phyloP scores from a whole-genome alignment of 768 basidiomycete genomes.

The Amanita exitialis region DNA sequence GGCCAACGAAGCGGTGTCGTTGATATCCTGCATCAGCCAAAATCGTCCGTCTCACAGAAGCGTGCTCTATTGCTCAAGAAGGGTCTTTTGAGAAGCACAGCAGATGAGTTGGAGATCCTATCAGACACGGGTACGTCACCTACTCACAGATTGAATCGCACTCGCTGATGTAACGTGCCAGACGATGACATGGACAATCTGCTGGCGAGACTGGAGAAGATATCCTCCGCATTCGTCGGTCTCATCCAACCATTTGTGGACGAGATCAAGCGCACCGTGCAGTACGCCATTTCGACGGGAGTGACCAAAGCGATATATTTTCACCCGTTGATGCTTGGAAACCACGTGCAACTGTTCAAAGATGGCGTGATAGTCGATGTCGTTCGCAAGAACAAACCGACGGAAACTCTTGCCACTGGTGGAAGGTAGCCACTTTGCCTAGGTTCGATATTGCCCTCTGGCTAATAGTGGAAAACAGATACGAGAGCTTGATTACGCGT shows the following conservation, averaged over 20 bases:
- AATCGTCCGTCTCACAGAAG: slow-evolving; percentile 59
- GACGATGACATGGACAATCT: slow-evolving; percentile 57
- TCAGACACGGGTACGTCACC: slow-evolving; percentile 42
- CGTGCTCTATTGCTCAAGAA: slow-evolving; percentile 60
- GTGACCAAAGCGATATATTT: slow-evolving; percentile 55
- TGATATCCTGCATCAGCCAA: slow-evolving; percentile 57
- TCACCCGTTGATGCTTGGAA: slow-evolving; percentile 65
- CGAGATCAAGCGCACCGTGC: slow-evolving; percentile 55
- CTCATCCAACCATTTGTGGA: slow-evolving; percentile 41
- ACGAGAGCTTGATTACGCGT: slow-evolving; percentile 58
- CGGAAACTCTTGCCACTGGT: slow-evolving; percentile 71
- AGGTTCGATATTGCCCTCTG: background rate
- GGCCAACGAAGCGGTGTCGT: slow-evolving; percentile 45
- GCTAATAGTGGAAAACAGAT: slow-evolving; percentile 29
- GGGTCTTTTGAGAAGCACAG: slow-evolving; percentile 52
- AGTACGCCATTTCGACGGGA: slow-evolving; percentile 50
- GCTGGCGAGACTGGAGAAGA: slow-evolving; percentile 45
- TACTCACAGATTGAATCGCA: background rate
- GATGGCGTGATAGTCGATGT: slow-evolving; percentile 73
- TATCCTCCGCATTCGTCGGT: slow-evolving; percentile 40
- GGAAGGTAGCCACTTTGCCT: slow-evolving; percentile 42
- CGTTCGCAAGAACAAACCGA: slow-evolving; percentile 50
- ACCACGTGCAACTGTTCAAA: slow-evolving; percentile 54
- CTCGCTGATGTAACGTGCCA: slow-evolving; percentile 13
- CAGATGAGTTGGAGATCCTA: slow-evolving; percentile 69